These are phyloP conservation scores for Cardamine chenopodiifolia DNA, from an alignment of 345 rosid genomes.

Conservation along the genomic window DNA sequence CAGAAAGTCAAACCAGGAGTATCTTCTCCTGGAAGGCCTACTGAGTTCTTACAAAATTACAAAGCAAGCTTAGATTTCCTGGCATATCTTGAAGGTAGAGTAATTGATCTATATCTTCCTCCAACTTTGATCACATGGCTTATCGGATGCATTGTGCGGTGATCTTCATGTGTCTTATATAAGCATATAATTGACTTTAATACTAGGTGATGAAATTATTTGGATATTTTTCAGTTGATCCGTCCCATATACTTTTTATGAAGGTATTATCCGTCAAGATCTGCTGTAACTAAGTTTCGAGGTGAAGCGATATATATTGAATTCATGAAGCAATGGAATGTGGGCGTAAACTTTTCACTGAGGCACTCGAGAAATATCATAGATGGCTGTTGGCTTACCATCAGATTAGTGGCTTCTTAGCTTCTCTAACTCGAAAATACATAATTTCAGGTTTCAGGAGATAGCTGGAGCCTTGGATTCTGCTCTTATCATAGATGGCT, in stretches of 20 bases:
- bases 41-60: constrained; percentile 87
- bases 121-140: constrained; percentile 28
- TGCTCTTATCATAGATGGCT: no score
- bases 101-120: constrained; percentile 24
- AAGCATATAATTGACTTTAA: background rate
- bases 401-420: constrained; percentile 12
- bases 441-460: constrained; percentile 83
- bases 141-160: constrained; percentile 24
- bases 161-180: constrained; percentile 1
- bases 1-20: constrained; percentile 95
- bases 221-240: constrained; percentile 12
- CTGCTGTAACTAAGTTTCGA: constrained; percentile 88
- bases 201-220: background rate
- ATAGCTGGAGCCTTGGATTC: constrained; percentile 93
- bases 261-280: constrained; percentile 96
- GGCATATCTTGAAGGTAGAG: constrained; percentile 91
- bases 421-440: constrained; percentile 25
- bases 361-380: constrained; percentile 55
- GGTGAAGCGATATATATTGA: constrained; percentile 69
- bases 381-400: background rate
- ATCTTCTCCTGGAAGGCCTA: constrained; percentile 98
- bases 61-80: constrained; percentile 86
- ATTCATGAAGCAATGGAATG: constrained; percentile 96
- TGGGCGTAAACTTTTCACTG: constrained; percentile 92
- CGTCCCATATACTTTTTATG: constrained; percentile 52